Evolutionary conservation across 2,329 filamentous ascomycete species (phyloP).

Genomic region (Beauveria rudraprayagi): DNA sequence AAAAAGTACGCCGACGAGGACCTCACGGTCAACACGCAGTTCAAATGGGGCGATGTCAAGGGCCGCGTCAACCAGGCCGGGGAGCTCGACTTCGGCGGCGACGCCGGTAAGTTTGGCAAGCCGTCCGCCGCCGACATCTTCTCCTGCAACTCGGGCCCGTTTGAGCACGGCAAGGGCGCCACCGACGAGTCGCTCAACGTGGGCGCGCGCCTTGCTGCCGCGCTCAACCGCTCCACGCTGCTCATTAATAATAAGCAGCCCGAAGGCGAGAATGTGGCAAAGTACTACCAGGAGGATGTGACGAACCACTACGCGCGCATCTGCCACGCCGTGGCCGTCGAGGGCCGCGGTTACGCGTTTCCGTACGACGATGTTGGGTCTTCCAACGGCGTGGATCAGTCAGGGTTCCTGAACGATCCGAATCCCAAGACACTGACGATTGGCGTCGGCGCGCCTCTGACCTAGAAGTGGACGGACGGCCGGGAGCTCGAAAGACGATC

Average conservation of each 20-base stretch:
- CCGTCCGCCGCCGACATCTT: conserved; percentile 44
- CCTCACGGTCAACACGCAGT: conserved; percentile 47
- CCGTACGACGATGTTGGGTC: conserved; percentile 63
- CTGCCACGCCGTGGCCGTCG: conserved; percentile 51
- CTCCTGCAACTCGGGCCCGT: conserved; percentile 48
- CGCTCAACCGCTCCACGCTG: conserved; percentile 67
- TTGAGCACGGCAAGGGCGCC: conserved; percentile 36
- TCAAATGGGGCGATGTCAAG: conserved; percentile 38
- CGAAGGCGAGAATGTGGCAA: conserved; percentile 36
- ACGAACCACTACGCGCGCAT: conserved; percentile 63
- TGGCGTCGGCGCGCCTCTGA: conserved; percentile 39
- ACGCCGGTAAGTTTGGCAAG: conserved; percentile 32
- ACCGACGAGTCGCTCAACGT: conserved; percentile 49
- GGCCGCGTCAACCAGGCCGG: conserved; percentile 30
- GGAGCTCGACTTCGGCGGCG: conserved; percentile 29
- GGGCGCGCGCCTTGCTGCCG: conserved; percentile 65
- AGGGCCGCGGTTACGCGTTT: conserved; percentile 59
- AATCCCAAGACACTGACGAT: conserved; percentile 49
- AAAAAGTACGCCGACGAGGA: conserved; percentile 34
- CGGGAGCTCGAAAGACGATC: neutral
- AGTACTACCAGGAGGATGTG: conserved; percentile 44
- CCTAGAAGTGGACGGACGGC: neutral
- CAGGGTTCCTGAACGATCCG: conserved; percentile 52
- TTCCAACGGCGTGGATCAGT: conserved; percentile 47
- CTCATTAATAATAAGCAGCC: conserved; percentile 45